Evolutionary conservation across 495 filamentous ascomycete species (phyloP), one percentile per base, ranked within the genome.

Genomic region (Achaetomiella virescens): DNA sequence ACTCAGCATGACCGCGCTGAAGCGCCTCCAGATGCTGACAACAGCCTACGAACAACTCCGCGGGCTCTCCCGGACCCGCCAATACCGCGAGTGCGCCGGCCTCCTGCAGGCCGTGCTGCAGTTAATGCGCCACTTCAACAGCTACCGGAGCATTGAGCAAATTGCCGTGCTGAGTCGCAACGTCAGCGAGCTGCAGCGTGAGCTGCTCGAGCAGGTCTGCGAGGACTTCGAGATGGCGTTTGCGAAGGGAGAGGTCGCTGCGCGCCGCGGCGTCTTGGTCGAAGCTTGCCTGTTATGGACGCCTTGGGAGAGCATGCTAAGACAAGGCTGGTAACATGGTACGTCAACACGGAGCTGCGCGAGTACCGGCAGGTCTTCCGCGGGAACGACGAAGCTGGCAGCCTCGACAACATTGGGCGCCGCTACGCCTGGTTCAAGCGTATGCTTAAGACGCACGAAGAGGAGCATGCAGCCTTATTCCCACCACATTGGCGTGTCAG

Each of bases 101-200:
- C 77, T 99, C 49, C 81, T 99, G 51, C 89, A 96, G 70, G 93
- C 95, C 5, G 93, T 99, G 37, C 83, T 97, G 57, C 93, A 99
- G 80, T 84, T 99, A 29, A 96, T 97, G 90, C 87, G 88, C 54
- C 90, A 99, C 74, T 99, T 99, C 81, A 95, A 96, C 70, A 93
- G 89, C 65, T 97, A 97, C 68, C 81, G 95, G 54, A 95, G 89
- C 54, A 97, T 99, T 40, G 91, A 97, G 67, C 93, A 99, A 76
- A 97, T 99, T 61, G 93, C 93, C 17, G 88, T 90, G 3, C 81
- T 98, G 33, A 91, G 89, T 64, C 83, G 89, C 41, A 96, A 95
- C 65, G 93, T 98, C 35, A 88, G 90, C 21, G 93, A 98, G 59
- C 79, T 98, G 51, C 95, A 97, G 72, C 78, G 92, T 38, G 93